Conservation (phyloP, 2,329 filamentous ascomycete genomes). For the Claviceps spartinae region DNA sequence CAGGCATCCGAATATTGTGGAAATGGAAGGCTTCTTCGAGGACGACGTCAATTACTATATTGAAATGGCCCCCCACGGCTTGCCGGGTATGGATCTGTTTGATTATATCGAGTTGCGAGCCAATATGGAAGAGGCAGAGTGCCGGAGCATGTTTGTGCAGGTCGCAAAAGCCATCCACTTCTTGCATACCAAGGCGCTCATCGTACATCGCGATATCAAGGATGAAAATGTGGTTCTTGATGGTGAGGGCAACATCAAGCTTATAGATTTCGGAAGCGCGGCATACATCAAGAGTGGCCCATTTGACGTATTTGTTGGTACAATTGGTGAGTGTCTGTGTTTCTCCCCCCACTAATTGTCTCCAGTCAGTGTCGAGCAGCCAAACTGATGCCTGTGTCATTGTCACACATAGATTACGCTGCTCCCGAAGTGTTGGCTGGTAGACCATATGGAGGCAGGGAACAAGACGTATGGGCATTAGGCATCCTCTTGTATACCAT, state of each 20-base stretch:
- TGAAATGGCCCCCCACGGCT: constrained; percentile 88
- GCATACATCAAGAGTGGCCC: constrained; percentile 97
- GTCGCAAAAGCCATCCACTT: constrained; percentile 84
- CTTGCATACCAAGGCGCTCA: constrained; percentile 75
- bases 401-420: constrained; percentile 64
- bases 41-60: constrained; percentile 95
- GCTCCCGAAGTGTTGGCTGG: constrained; percentile 95
- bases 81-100: constrained; percentile 96
- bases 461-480: constrained; percentile 96
- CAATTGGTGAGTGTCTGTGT: constrained; percentile 63
- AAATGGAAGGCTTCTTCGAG: constrained; percentile 62
- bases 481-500: constrained; percentile 97
- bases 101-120: constrained; percentile 95
- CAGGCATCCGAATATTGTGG: constrained; percentile 55
- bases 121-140: constrained; percentile 93
- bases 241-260: constrained; percentile 86
- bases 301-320: constrained; percentile 97
- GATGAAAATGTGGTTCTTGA: constrained; percentile 97
- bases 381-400: background rate
- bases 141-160: constrained; percentile 87
- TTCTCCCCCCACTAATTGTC: background rate
- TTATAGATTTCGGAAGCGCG: constrained; percentile 96
- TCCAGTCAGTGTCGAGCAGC: background rate
- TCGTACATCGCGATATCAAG: constrained; percentile 97
- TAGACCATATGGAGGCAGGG: constrained; percentile 82